phyloP scores from a whole-genome alignment of 2,329 filamentous ascomycete species.

The Diaporthe sp. region DNA sequence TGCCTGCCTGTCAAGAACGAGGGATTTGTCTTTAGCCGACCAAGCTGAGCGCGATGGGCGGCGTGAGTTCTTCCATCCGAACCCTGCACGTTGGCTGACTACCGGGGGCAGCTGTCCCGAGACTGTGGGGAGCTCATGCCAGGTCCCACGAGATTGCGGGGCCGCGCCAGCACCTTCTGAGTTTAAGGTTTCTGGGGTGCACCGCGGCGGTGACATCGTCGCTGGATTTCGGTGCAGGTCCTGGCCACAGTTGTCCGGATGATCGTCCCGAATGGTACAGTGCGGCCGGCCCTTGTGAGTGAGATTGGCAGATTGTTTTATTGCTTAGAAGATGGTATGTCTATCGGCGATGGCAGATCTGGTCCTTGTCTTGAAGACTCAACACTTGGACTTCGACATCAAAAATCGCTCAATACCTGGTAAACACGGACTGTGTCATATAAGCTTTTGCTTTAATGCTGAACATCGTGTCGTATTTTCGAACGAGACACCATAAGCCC shows the following conservation, averaged over 20 bases:
- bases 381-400: too few species aligned
- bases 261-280: slow-evolving; percentile 7
- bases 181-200: not conserved
- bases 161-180: not conserved
- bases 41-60: slow-evolving; percentile 11
- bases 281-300: too few species aligned
- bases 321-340: too few species aligned
- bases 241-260: not conserved
- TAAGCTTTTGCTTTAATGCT: too few species aligned
- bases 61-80: slow-evolving; percentile 32
- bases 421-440: too few species aligned
- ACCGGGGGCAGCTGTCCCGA: slow-evolving; percentile 34
- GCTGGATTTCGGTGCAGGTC: not conserved
- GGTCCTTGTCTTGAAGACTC: too few species aligned
- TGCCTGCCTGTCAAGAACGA: not conserved
- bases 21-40: slow-evolving; percentile 11
- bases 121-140: slow-evolving; percentile 30
- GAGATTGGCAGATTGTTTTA: too few species aligned
- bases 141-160: slow-evolving; percentile 31
- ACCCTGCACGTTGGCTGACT: slow-evolving; percentile 26
- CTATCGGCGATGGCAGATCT: too few species aligned
- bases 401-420: too few species aligned
- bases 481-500: too few species aligned
- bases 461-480: too few species aligned
- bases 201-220: slow-evolving; percentile 4